These are phyloP conservation scores for Citrus maxima DNA, from an alignment of 345 rosid species.

Conservation along the genomic window DNA sequence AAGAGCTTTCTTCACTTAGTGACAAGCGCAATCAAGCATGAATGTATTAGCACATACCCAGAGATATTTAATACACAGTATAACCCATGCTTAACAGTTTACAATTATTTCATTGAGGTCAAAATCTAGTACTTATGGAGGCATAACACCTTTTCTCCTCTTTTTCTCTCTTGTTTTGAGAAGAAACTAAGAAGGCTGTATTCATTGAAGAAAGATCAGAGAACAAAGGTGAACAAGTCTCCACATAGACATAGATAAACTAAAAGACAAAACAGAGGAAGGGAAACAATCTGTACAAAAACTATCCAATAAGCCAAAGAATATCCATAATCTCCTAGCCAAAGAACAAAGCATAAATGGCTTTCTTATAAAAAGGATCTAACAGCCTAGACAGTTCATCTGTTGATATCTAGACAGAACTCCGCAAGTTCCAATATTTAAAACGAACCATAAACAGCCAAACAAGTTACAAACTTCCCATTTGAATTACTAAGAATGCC, in stretches of 20 bases:
- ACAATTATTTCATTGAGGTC: neutral
- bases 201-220: neutral
- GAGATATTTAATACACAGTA: neutral
- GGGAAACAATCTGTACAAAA: too few species aligned
- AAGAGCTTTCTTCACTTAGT: neutral
- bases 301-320: too few species aligned
- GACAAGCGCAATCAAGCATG: neutral
- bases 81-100: neutral
- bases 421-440: neutral
- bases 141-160: neutral
- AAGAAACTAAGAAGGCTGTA: too few species aligned
- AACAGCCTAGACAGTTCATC: neutral
- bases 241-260: too few species aligned
- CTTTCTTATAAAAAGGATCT: neutral
- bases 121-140: neutral
- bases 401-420: neutral
- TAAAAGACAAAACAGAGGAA: too few species aligned
- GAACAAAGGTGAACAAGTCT: neutral
- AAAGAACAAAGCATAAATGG: neutral
- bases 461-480: neutral
- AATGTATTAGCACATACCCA: neutral
- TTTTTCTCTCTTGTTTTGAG: neutral
- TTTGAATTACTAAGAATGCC: neutral
- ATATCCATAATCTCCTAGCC: neutral
- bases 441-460: constrained; percentile 6